Evolutionary conservation across 2,329 filamentous ascomycete genomes (phyloP).

Genomic region (Pyrenochaeta sp.): DNA sequence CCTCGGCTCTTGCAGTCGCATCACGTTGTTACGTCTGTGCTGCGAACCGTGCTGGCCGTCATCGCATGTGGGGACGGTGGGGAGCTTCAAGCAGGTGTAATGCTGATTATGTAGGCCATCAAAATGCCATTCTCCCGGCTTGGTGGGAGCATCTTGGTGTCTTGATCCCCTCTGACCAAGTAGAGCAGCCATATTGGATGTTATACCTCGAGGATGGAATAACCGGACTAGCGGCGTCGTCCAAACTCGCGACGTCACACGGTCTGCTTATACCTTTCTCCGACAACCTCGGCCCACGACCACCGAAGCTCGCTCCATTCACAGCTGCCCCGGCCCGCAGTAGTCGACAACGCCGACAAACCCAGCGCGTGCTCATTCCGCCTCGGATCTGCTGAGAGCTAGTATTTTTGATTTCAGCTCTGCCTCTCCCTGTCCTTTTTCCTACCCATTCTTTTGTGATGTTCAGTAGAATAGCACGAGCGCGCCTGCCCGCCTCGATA

Average conservation of each 20-base stretch:
- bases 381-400: constrained; percentile 29
- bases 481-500: constrained; percentile 49
- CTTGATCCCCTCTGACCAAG: neutral
- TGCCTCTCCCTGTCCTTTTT: constrained; percentile 12
- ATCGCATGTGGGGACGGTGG: constrained; percentile 1
- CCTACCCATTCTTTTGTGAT: constrained; percentile 36
- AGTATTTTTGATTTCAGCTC: constrained; percentile 21
- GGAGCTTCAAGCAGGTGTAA: neutral
- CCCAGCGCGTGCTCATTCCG: constrained; percentile 30
- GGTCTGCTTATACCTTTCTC: constrained; percentile 16
- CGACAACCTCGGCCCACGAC: constrained; percentile 22
- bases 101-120: neutral
- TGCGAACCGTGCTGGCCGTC: neutral
- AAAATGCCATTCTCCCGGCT: neutral
- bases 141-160: neutral
- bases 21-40: neutral
- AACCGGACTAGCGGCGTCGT: constrained; percentile 17
- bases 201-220: too few species aligned
- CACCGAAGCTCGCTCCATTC: constrained; percentile 7
- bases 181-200: neutral
- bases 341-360: constrained; percentile 22
- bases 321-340: constrained; percentile 21
- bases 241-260: constrained; percentile 1
- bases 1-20: neutral
- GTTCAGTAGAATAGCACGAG: constrained; percentile 52